Percentiles rank a stretch among this genome's conserved stretches.
phyloP scores from a whole-genome alignment of 768 basidiomycete species.

The Mycena amicta region DNA sequence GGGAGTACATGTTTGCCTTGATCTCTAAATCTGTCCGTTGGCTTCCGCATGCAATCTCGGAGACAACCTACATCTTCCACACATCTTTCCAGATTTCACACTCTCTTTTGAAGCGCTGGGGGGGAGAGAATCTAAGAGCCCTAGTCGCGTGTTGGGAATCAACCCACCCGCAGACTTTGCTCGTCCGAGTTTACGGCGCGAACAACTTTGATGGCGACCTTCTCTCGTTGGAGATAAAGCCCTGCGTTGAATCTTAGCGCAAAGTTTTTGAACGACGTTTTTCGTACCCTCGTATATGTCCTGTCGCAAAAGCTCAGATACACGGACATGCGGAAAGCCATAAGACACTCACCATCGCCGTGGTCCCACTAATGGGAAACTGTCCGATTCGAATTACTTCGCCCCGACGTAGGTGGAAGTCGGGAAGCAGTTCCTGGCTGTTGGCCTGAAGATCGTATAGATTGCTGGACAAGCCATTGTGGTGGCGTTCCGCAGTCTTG shows the following conservation, averaged over 20 bases:
- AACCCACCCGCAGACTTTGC: conserved; percentile 43
- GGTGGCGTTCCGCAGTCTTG: conserved; percentile 34
- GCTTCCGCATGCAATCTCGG: no score
- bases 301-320: neutral
- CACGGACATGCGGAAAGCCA: neutral
- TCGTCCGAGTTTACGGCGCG: conserved; percentile 54
- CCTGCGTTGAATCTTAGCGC: conserved; percentile 41
- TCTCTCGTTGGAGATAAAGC: conserved; percentile 52
- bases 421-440: conserved; percentile 50
- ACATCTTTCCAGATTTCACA: conserved; percentile 56
- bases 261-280: no score
- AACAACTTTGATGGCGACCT: conserved; percentile 59
- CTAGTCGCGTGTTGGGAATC: no score
- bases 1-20: conserved; percentile 55
- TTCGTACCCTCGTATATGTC: conserved; percentile 21
- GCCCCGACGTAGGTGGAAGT: conserved; percentile 52
- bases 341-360: conserved; percentile 51
- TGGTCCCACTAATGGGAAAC: conserved; percentile 53
- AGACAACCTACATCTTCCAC: no score
- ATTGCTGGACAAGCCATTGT: conserved; percentile 49
- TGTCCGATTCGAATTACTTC: conserved; percentile 54
- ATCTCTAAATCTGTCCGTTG: no score
- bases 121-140: no score
- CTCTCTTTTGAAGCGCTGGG: conserved; percentile 54
- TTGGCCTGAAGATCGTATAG: conserved; percentile 51